These are phyloP conservation scores for Neurospora discreta DNA, from an alignment of 495 filamentous ascomycete species.

Conservation along the genomic window DNA sequence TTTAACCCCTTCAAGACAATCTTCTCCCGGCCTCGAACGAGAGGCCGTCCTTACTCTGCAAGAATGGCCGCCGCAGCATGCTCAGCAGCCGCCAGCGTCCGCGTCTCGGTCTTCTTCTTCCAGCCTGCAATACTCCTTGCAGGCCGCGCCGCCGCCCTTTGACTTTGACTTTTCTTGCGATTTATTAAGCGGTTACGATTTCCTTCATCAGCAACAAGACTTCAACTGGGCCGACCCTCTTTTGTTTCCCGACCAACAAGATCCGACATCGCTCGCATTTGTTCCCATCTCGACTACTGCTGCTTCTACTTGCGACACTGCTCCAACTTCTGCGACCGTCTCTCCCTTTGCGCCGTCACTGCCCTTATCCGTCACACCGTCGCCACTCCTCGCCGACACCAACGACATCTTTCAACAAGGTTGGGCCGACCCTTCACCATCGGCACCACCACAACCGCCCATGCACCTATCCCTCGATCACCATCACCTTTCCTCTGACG, in stretches of 20 bases:
- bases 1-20: not conserved
- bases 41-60: slow-evolving; percentile 18
- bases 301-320: not conserved
- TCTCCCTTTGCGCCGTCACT: not conserved
- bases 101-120: slow-evolving; percentile 2
- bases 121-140: not conserved
- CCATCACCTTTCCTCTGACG: not conserved
- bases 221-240: not conserved
- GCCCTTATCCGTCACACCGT: not conserved
- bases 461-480: not conserved
- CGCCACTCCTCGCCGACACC: not conserved
- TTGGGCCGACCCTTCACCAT: not conserved
- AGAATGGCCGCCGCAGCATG: slow-evolving; percentile 15
- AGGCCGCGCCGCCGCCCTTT: not conserved
- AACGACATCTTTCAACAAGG: not conserved
- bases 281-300: not conserved
- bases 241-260: not conserved
- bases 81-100: slow-evolving; percentile 10
- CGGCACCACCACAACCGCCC: not conserved
- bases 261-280: not conserved
- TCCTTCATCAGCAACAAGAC: not conserved
- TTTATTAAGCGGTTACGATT: not conserved
- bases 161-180: not conserved
- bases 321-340: not conserved
- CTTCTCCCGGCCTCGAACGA: slow-evolving; percentile 7